Percentiles rank a stretch among this genome's conserved stretches.
These are phyloP conservation scores for Sporisorium graminicola DNA, from an alignment of 1,284 basidiomycete species.

Conservation along the genomic window DNA sequence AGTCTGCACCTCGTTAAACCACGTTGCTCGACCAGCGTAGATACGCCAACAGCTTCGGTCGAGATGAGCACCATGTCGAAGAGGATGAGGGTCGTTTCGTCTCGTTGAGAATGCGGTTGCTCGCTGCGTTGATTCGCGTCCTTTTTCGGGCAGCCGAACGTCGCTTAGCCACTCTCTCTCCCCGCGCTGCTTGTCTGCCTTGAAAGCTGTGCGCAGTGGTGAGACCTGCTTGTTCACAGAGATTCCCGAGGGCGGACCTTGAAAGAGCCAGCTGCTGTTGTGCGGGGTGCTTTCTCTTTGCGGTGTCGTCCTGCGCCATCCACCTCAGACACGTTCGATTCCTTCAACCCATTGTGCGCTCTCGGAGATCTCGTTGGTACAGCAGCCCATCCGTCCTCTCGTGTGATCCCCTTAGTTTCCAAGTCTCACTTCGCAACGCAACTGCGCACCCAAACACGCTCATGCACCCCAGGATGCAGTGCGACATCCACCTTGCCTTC, in stretches of 20 bases:
- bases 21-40: no score
- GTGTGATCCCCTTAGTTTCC: not conserved
- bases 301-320: not conserved
- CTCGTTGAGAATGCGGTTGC: not conserved
- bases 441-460: not conserved
- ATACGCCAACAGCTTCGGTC: no score
- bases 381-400: no score
- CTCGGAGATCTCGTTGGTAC: not conserved
- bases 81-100: not conserved
- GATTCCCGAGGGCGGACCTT: constrained; percentile 1
- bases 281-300: not conserved
- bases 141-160: not conserved
- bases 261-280: not conserved
- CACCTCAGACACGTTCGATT: not conserved
- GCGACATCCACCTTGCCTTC: not conserved
- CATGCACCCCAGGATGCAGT: constrained; percentile 3
- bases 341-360: not conserved
- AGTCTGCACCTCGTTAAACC: not conserved
- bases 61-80: not conserved
- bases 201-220: not conserved
- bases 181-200: constrained; percentile 3
- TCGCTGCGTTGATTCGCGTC: not conserved
- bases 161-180: not conserved
- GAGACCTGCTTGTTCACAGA: not conserved
- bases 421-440: not conserved